Base-by-base conservation (phyloP, 331 rosid genomes). In the Arachis monticola region DNA sequence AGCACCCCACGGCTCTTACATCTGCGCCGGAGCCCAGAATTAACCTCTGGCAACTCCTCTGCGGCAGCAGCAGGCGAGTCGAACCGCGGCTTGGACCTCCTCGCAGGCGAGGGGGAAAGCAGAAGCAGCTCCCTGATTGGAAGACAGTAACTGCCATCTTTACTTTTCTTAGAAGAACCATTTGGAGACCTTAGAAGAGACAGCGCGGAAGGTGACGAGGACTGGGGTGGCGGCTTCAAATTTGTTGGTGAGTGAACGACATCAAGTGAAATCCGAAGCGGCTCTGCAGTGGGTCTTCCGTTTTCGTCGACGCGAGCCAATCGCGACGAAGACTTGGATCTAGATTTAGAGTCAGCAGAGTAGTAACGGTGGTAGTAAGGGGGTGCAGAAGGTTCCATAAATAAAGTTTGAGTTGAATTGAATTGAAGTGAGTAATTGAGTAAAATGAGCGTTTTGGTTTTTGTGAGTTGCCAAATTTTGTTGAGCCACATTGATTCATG, bases 71-170 rank as follows among this genome's bases (percentile, higher is more conserved):
- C 92, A 30, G 85, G 88, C 6, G 80, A 68, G 76, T 84, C 60
- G 7, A 84, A 86, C 5, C 90, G 88, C 31, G 87, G 73, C 79
- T 76, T 90, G 13, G 91, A 83, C 55, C 69, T 79, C 8, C 89
- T 75, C 27, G 38, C 77, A 1, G 91, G 85, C 0, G 92, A 85
- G 73, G 92, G 83, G 0, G 96, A 86, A 8, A 87, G 87, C 12
- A 66, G 72, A 5, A 77, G 79, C 14, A 81, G 75, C 2, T 81
- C 85, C 42, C 66, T 66, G 32, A 72, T 14, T 0, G 85, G 81
- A 41, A 50, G 65, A 45, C 73, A 68, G 10, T 53, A 53, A 27
- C 59, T 53, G 5, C 30, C 6, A 6, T 9, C 17, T 8, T 13
- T 53, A 13, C 40, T 35, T 35, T 53, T 53, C 8, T 45, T 60